Evolutionary conservation across 176 grass and related monocot genomes (phyloP), one percentile per base, ranked within the genome.

Genomic region (Eragrostis curvula): DNA sequence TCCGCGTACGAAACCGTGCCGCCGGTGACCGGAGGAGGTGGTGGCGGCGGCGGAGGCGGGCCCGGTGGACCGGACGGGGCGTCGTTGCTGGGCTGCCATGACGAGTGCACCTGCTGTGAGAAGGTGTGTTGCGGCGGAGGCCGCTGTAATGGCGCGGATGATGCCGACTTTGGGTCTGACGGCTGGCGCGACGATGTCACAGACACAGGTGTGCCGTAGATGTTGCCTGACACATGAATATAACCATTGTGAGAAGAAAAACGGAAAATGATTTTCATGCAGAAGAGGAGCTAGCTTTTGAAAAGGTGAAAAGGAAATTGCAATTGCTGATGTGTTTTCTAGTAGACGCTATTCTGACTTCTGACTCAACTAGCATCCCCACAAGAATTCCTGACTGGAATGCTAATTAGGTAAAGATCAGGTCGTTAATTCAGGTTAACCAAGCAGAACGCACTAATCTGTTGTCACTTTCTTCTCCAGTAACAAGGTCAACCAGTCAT

Each of bases 1-100:
- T 93, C 90, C 18, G 87, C 96, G 45, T 95, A 98, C 16, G 77
- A 84, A 41, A 87, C 85, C 30, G 88, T 51, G 53, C 86, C 87
- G n/a, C 81, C 80, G 0, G 77, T 42, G 2, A 86, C 12, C 16
- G 39, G 24, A 5, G 64, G 75, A 6, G 48, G 67, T 0, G 32
- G 45, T 2, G 63, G 48, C 1, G 65, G 77, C 1, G 40, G 76
- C 15, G 64, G 76, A 16, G 63, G 74, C n/a, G 59, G 77, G 6
- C 56, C 40, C 47, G 61, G 68, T 0, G 80, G 76, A 6, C 75
- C 82, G 0, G 75, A 68, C 5, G 47, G 42, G 9, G 28, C 69
- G n/a, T 20, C 14, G 68, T 73, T 40, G 86, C 51, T 66, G 21
- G 48, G 25, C 3, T 56, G 39, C 83, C 49, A 29, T 12, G 58